Percentiles rank a stretch among this genome's conserved stretches.
Evolutionary conservation across 2,329 filamentous ascomycete species (phyloP).

Genomic region (Alternaria infectoria): DNA sequence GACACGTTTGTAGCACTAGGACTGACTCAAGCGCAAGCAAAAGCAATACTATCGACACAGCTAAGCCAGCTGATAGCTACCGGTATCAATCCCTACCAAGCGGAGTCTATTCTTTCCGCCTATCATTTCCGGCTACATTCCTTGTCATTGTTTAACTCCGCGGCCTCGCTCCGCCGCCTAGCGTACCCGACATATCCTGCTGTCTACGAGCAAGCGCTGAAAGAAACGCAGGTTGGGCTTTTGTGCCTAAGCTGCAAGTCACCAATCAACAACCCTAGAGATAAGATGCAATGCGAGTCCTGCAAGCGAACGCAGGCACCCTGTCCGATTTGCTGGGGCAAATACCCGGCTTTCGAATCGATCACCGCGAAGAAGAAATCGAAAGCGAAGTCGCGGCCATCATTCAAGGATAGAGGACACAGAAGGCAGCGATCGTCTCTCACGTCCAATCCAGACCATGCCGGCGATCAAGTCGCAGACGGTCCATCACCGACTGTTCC

Average conservation of each 20-base stretch:
- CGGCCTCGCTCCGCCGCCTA: slow-evolving; percentile 62
- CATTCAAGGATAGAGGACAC: slow-evolving; percentile 28
- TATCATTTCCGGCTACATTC: slow-evolving; percentile 64
- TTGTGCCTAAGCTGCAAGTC: slow-evolving; percentile 64
- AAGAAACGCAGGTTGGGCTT: slow-evolving; percentile 61
- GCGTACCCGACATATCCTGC: slow-evolving; percentile 62
- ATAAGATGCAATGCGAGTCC: slow-evolving; percentile 59
- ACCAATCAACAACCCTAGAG: slow-evolving; percentile 59
- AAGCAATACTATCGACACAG: slow-evolving; percentile 49
- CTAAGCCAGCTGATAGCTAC: slow-evolving; percentile 50
- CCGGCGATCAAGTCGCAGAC: slow-evolving; percentile 19
- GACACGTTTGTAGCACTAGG: slow-evolving; percentile 49
- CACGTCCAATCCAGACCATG: slow-evolving; percentile 15
- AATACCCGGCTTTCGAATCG: slow-evolving; percentile 50
- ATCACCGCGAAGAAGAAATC: slow-evolving; percentile 37
- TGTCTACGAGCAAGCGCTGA: slow-evolving; percentile 63
- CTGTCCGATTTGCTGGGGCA: slow-evolving; percentile 55
- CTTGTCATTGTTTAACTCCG: slow-evolving; percentile 57
- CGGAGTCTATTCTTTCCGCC: slow-evolving; percentile 61
- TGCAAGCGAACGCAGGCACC: slow-evolving; percentile 53
- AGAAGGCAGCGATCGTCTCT: slow-evolving; percentile 36
- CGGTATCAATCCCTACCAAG: slow-evolving; percentile 58
- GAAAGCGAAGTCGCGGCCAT: slow-evolving; percentile 32
- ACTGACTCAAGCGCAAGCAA: slow-evolving; percentile 48
- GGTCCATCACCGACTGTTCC: slow-evolving; percentile 30